Base-by-base conservation (phyloP, 2,329 filamentous ascomycete genomes). In the Verticillium nubilum region DNA sequence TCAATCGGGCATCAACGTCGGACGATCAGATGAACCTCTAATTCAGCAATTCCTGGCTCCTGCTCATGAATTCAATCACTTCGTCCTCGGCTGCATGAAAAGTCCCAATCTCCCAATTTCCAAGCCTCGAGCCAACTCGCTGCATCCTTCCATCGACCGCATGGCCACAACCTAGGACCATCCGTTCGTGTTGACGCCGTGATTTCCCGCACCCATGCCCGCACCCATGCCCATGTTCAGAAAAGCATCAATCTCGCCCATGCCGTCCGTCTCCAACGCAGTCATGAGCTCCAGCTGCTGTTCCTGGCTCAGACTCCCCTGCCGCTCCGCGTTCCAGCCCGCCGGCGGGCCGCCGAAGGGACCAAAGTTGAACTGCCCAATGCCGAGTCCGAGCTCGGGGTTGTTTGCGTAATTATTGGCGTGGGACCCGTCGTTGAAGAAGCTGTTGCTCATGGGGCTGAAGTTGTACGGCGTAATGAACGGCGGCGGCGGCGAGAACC, bases 251-350 rank as follows among this genome's bases (percentile, higher is more conserved):
- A 88, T 87, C 56, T 87, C 85, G 27, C 76, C 77, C 69, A 87
- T 75, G 0, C 86, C 86, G 64, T 88, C 84, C 65, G 78, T 89
- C 72, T 95, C 90, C 33, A 96, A 80, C 55, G 87, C 86, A 59
- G 87, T 86, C 89, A 96, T 92, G 37, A 96, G 78, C 76, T 96
- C 90, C 63, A 88, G 76, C 73, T 95, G 91, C 73, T 96, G 91
- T 68, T 91, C 85, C 63, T 92, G 88, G 61, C 87, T 93, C 31
- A 96, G 77, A 61, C 82, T 90, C 64, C 86, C 91, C 67, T 85
- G 86, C 61, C 80, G 83, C 69, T 83, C 82, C 27, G 76, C 72
- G 3, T 72, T 68, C 61, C 72, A 75, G 57, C 31, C 47, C 50
- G 70, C 67, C 31, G 72, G 69, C 15, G 68, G 65, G 3, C 64